Base-by-base conservation (phyloP, 192 early-diverging fungal genomes). In the Powellomyces hirtus region DNA sequence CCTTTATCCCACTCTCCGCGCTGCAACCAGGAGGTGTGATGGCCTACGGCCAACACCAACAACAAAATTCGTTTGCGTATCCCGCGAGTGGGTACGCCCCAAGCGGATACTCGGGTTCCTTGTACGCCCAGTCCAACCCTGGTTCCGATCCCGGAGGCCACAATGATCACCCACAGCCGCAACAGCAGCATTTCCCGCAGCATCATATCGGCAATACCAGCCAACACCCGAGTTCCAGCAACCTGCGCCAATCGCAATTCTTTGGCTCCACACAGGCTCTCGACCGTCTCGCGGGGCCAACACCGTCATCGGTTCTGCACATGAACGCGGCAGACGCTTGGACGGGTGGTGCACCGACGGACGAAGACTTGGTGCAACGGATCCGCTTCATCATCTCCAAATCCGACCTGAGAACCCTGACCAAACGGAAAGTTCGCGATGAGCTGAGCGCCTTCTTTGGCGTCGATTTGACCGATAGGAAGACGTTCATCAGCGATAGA, bases 391-490 rank as follows among this genome's bases (percentile, higher is more conserved):
- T 96, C 24, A 74, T 96, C 26, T 68, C 75, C 33, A 85, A 80
- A 1, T 76, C 88, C 16, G 89, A 94, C 68, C 73, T 94, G 59
- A 85, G 85, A 71, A 76, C 78, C 1, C 75, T 94, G 36, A 93
- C 92, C 33, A 93, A 94, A 78, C 89, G 89, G 71, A 88, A 89
- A 71, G 89, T 96, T 55, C 81, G 91, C 6, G 86, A 90, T 35
- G 83, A 87, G 56, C 66, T 93, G 36, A 76, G 81, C 7, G 71
- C 67, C 1, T 70, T 85, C 30, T 94, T 91, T 75, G 86, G 88
- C 26, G 50, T 85, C 16, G 91, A 96, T 56, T 68, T 94, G 76
- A 67, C 71, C 0, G 42, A 70, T 5, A 74, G 82, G 65, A 85
- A 88, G 65, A 85, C 82, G 27, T 91, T 90, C 77, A 92, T 95